Conservation (phyloP, 2,329 filamentous ascomycete genomes). For the Neurospora sp. region DNA sequence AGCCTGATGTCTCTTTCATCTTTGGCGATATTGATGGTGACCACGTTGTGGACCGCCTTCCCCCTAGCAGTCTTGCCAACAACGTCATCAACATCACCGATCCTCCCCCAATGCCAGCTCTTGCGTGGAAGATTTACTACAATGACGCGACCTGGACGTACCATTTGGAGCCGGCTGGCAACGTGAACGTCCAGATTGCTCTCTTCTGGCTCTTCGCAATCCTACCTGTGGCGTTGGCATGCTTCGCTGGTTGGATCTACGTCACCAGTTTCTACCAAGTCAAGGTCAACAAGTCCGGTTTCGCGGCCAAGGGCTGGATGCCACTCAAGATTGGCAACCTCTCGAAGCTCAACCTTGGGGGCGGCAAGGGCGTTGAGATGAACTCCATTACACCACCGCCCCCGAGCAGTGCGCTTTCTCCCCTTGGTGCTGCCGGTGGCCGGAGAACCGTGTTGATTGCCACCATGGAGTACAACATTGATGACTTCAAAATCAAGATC, state of each 20-base stretch:
- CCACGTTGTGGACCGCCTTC: constrained; percentile 49
- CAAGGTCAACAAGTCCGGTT: constrained; percentile 25
- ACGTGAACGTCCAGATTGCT: constrained; percentile 40
- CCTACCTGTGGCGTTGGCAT: constrained; percentile 40
- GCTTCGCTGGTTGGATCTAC: constrained; percentile 43
- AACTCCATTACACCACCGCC: constrained; percentile 12
- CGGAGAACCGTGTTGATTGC: constrained; percentile 53
- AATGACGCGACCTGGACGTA: constrained; percentile 45
- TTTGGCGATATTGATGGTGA: constrained; percentile 54
- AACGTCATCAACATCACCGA: constrained; percentile 50
- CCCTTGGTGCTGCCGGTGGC: constrained; percentile 6
- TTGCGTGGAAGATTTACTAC: constrained; percentile 44
- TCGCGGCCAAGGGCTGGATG: constrained; percentile 18
- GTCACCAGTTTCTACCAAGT: constrained; percentile 53
- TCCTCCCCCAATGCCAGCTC: constrained; percentile 40
- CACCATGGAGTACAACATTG: constrained; percentile 64
- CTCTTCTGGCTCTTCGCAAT: constrained; percentile 44
- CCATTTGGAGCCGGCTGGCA: constrained; percentile 41
- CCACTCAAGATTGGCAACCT: constrained; percentile 20
- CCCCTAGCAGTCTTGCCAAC: constrained; percentile 44
- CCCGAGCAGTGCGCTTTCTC: constrained; percentile 7
- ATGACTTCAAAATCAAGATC: constrained; percentile 60
- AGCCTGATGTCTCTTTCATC: constrained; percentile 48
- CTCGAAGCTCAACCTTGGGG: constrained; percentile 22
- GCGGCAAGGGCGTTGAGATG: constrained; percentile 19